Conservation (phyloP, 805 yeast species). For the Saturnispora ahearnii region DNA sequence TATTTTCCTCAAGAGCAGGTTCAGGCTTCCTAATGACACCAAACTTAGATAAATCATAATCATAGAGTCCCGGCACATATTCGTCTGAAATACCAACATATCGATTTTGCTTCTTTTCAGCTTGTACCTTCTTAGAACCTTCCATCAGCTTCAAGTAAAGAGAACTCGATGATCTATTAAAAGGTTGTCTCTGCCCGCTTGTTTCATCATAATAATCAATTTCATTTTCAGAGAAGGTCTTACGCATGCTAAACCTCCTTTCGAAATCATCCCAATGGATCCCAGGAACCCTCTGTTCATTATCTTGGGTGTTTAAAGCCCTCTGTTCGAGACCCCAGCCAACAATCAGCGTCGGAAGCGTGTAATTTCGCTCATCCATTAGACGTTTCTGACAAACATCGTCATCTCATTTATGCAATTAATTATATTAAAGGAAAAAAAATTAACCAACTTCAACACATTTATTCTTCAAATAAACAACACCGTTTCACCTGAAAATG, state of each 20-base stretch:
- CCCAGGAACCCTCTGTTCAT: constrained; percentile 24
- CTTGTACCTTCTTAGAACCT: not conserved
- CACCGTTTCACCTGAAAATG: not conserved
- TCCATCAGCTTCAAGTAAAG: not conserved
- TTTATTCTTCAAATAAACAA: not conserved
- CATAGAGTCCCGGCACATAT: constrained; percentile 55
- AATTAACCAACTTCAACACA: not conserved
- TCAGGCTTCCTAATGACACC: constrained; percentile 13
- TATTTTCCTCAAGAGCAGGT: constrained; percentile 1
- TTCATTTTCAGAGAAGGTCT: constrained; percentile 61
- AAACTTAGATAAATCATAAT: constrained; percentile 26
- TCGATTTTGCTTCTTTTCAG: not conserved
- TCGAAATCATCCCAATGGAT: constrained; percentile 18
- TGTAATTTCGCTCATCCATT: not conserved
- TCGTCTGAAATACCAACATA: constrained; percentile 58
- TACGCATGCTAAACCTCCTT: constrained; percentile 26
- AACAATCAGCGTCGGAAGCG: constrained; percentile 5
- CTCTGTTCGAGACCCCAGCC: constrained; percentile 9
- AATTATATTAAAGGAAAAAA: not conserved
- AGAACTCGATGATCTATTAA: constrained; percentile 1
- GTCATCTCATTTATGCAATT: not conserved
- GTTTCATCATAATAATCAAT: constrained; percentile 47
- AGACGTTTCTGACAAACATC: not conserved
- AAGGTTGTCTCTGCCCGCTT: constrained; percentile 17
- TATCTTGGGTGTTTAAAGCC: constrained; percentile 21